phyloP scores from a whole-genome alignment of 169 alveolate species.

The Cryptosporidium meleagridis region DNA sequence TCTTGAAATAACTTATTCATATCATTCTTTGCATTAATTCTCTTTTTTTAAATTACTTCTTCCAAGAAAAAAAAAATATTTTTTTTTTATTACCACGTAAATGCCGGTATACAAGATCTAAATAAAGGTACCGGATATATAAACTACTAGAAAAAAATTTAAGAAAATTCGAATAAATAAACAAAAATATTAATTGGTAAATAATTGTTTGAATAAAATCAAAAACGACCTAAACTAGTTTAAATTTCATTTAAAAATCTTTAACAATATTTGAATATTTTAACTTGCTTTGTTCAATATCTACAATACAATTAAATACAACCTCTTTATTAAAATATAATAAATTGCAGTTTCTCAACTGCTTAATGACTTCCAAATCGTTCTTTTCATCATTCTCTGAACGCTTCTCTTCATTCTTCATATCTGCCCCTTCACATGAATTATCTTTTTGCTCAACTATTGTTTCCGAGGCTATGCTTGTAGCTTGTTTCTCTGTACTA shows the following conservation, averaged over 20 bases:
- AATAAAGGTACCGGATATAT: background rate
- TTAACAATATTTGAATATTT: slow-evolving; percentile 35
- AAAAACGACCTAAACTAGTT: background rate
- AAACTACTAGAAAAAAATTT: background rate
- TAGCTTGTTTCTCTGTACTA: background rate
- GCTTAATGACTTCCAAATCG: slow-evolving; percentile 32
- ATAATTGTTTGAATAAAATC: background rate
- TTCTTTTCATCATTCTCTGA: background rate
- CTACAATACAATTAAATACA: slow-evolving; percentile 46
- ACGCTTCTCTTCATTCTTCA: background rate
- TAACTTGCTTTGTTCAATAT: slow-evolving; percentile 65
- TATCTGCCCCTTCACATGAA: background rate
- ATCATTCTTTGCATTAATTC: background rate
- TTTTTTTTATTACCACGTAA: background rate
- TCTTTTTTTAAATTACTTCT: background rate
- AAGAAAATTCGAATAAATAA: background rate
- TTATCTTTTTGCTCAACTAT: background rate
- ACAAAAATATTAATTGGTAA: background rate
- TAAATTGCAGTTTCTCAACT: slow-evolving; percentile 40
- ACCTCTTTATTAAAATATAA: slow-evolving; percentile 36
- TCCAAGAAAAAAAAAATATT: background rate
- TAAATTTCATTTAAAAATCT: slow-evolving; percentile 10
- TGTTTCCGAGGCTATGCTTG: background rate
- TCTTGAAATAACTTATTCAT: background rate
- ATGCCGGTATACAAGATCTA: slow-evolving; percentile 11